phyloP scores from a whole-genome alignment of 805 yeast genomes.

The Candida nonsorbophila region DNA sequence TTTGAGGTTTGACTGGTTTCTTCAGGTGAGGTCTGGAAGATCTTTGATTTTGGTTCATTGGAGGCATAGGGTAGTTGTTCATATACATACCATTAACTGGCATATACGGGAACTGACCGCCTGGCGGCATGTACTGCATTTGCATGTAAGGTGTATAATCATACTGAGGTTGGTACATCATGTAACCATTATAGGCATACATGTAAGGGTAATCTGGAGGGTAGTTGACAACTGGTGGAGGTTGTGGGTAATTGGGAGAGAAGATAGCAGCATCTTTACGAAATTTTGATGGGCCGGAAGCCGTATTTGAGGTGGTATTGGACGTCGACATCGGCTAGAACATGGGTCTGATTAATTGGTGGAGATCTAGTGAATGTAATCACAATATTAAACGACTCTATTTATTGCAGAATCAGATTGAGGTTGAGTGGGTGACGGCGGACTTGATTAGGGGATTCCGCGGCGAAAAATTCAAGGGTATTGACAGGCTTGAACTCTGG shows the following conservation, averaged over 20 bases:
- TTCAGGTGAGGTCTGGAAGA: neutral
- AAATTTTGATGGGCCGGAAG: constrained; percentile 28
- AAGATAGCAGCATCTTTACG: constrained; percentile 36
- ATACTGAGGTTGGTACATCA: constrained; percentile 4
- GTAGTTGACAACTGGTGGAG: constrained; percentile 6
- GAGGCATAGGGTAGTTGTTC: constrained; percentile 2
- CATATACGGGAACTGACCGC: constrained; percentile 2
- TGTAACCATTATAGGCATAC: constrained; percentile 5
- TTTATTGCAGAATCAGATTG: neutral
- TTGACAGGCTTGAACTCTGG: neutral
- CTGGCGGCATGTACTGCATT: constrained; percentile 2
- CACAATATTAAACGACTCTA: neutral
- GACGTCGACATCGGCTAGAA: constrained; percentile 13
- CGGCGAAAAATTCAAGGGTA: neutral
- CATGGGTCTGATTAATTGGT: too few species aligned
- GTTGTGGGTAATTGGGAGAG: constrained; percentile 20
- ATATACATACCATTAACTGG: constrained; percentile 4
- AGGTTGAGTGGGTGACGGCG: constrained; percentile 1
- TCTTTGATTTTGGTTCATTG: neutral
- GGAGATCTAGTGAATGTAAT: too few species aligned
- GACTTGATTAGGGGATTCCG: constrained; percentile 1
- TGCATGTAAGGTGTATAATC: constrained; percentile 4
- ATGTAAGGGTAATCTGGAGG: constrained; percentile 1
- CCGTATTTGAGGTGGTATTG: constrained; percentile 16
- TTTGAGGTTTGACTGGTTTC: neutral